Percentiles rank a stretch among this genome's conserved stretches.
phyloP scores from a whole-genome alignment of 306 rosid species.

The Hippophae tibetana region DNA sequence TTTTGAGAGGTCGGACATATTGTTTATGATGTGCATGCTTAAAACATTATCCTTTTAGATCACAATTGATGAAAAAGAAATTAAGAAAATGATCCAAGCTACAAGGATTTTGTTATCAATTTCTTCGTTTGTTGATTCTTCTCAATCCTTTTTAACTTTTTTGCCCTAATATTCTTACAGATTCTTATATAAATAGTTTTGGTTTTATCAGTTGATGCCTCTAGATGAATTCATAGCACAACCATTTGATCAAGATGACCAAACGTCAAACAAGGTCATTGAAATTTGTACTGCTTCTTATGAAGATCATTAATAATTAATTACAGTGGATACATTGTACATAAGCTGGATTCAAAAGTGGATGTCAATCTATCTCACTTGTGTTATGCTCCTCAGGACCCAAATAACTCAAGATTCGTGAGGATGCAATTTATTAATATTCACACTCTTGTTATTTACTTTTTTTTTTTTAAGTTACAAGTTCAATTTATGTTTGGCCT shows the following conservation, averaged over 20 bases:
- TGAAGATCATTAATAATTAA: slow-evolving; percentile 4
- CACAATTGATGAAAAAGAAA: slow-evolving; percentile 36
- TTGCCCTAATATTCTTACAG: background rate
- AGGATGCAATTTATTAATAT: no score
- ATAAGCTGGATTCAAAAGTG: slow-evolving; percentile 22
- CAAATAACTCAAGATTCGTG: no score
- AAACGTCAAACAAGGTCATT: slow-evolving; percentile 23
- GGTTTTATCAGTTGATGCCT: slow-evolving; percentile 26
- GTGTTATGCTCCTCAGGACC: background rate
- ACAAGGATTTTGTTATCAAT: slow-evolving; percentile 20
- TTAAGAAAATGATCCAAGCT: slow-evolving; percentile 15
- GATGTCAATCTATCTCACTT: slow-evolving; percentile 22
- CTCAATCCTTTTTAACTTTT: background rate
- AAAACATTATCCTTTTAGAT: slow-evolving; percentile 30
- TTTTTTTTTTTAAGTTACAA: no score
- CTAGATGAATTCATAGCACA: slow-evolving; percentile 22
- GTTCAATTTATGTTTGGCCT: no score
- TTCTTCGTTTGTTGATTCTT: no score
- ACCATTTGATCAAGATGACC: slow-evolving; percentile 27
- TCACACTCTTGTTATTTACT: no score
- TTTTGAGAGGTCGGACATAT: slow-evolving; percentile 38
- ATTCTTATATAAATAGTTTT: background rate
- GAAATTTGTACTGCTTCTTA: slow-evolving; percentile 28
- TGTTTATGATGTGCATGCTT: slow-evolving; percentile 34
- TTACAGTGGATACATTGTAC: slow-evolving; percentile 25